A percentile compares a stretch with the other conserved stretches of the same genome.
These are phyloP conservation scores for Ottelia alismoides DNA, from an alignment of 106 monocot genomes.

Conservation along the genomic window DNA sequence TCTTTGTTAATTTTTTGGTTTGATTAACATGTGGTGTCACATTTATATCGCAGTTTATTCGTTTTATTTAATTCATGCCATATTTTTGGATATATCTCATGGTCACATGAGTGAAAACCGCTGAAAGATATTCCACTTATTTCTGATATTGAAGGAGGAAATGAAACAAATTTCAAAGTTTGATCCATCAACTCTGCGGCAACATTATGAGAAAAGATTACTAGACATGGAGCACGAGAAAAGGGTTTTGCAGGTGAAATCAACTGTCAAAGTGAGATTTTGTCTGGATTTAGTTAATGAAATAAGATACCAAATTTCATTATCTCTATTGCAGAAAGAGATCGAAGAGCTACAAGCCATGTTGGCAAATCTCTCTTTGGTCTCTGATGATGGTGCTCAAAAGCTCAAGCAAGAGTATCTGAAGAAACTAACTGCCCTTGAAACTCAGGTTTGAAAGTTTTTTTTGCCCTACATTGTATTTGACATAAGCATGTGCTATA, in stretches of 20 bases:
- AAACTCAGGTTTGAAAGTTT: conserved; percentile 55
- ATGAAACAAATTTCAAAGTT: conserved; percentile 71
- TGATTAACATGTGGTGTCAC: conserved; percentile 1
- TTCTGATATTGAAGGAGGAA: conserved; percentile 55
- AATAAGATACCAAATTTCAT: background rate
- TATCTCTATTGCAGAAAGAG: conserved; percentile 55
- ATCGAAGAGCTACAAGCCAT: conserved; percentile 74
- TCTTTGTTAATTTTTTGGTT: background rate
- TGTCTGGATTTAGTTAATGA: background rate
- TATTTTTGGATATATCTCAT: no score
- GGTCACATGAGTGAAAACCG: no score
- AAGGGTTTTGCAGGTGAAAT: conserved; percentile 54
- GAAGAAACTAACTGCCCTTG: conserved; percentile 81
- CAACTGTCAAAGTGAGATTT: background rate
- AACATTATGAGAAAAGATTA: conserved; percentile 93
- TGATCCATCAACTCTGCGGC: conserved; percentile 68
- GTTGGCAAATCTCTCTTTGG: conserved; percentile 51
- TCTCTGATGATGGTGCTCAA: conserved; percentile 67
- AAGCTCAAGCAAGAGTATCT: conserved; percentile 91
- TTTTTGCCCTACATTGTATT: background rate
- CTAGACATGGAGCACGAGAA: conserved; percentile 89
- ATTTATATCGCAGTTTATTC: no score
- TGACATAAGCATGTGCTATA: background rate
- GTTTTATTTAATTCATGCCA: no score
- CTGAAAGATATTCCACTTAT: background rate